Percentiles rank a stretch among this genome's conserved stretches.
phyloP scores from a whole-genome alignment of 768 basidiomycete species.

The Peribolospora kevripleyi region DNA sequence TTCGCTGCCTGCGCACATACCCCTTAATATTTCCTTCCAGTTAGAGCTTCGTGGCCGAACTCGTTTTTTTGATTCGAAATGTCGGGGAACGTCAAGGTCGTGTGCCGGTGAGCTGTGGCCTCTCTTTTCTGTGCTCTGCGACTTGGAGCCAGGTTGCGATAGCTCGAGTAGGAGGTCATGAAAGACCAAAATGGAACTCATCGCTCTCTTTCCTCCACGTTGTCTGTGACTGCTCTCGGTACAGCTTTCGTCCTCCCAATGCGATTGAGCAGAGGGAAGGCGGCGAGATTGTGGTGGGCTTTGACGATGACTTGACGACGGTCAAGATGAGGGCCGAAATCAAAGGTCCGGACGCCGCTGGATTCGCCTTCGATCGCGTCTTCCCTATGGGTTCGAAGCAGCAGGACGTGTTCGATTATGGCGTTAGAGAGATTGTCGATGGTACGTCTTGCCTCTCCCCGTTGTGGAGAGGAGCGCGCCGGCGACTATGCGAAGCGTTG shows the following conservation, averaged over 20 bases:
- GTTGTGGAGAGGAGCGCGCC: not conserved
- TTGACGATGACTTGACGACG: constrained; percentile 63
- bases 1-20: too few relatives aligned
- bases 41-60: too few relatives aligned
- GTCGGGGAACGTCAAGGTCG: constrained; percentile 66
- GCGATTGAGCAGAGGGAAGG: constrained; percentile 68
- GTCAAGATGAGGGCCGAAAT: constrained; percentile 51
- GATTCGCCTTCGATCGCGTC: constrained; percentile 91
- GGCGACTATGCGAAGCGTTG: not conserved
- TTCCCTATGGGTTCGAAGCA: constrained; percentile 82
- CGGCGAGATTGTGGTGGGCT: constrained; percentile 67
- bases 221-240: not conserved
- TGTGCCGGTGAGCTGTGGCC: constrained; percentile 60
- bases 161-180: constrained; percentile 1
- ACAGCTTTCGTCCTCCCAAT: constrained; percentile 85
- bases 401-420: constrained; percentile 90
- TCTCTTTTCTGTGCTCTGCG: not conserved
- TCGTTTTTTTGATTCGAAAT: too few relatives aligned
- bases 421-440: constrained; percentile 89
- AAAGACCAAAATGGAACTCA: not conserved
- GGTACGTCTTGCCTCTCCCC: constrained; percentile 25
- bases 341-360: constrained; percentile 71
- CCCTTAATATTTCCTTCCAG: too few relatives aligned
- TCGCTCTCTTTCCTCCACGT: not conserved
- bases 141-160: constrained; percentile 2